Conservation (phyloP, 257 asterid species). For the Thymus mandschuricus region DNA sequence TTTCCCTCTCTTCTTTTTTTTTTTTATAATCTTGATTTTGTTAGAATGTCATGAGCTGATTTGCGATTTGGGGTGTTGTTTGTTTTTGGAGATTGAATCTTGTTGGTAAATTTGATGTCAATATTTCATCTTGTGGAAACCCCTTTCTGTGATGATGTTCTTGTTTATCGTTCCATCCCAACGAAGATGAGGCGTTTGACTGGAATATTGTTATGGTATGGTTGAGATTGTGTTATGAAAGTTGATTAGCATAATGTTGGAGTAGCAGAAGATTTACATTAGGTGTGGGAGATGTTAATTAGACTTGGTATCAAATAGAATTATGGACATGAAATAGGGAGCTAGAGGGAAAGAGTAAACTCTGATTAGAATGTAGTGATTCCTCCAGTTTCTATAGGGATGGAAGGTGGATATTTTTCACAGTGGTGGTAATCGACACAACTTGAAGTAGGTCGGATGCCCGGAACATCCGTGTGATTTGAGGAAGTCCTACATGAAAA, state of each 20-base stretch:
- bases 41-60: not conserved
- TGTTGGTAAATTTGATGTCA: slow-evolving; percentile 14
- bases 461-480: not conserved
- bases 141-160: too few relatives aligned
- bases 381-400: not conserved
- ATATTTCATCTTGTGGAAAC: not conserved
- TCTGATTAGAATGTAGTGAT: not conserved
- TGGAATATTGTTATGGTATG: not conserved
- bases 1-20: not conserved
- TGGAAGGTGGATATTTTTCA: not conserved
- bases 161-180: too few relatives aligned
- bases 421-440: not conserved
- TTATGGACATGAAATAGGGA: not conserved
- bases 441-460: not conserved
- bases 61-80: not conserved
- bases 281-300: not conserved
- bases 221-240: slow-evolving; percentile 21
- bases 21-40: not conserved
- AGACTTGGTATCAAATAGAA: not conserved
- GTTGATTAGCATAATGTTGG: not conserved
- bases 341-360: not conserved
- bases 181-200: not conserved
- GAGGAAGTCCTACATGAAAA: not conserved
- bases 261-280: not conserved
- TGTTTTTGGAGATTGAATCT: slow-evolving; percentile 11